These are phyloP conservation scores for Globisporangium camurandrum DNA, from an alignment of 352 stramenopile species.

Conservation along the genomic window DNA sequence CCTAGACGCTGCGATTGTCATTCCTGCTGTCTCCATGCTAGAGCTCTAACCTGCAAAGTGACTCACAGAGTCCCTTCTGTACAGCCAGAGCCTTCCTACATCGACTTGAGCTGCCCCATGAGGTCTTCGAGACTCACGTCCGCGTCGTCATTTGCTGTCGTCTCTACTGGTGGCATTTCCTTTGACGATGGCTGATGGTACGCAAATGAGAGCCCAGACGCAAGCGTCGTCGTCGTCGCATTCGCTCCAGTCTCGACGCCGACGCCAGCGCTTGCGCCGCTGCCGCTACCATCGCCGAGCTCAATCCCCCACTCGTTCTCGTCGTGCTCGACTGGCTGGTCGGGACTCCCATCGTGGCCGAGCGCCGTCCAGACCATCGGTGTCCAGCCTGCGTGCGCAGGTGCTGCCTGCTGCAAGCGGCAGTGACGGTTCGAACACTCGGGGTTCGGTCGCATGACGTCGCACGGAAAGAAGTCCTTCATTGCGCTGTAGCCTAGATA, in stretches of 20 bases:
- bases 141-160: conserved; percentile 14
- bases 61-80: not conserved
- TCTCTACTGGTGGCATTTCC: not conserved
- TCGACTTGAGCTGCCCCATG: conserved; percentile 71
- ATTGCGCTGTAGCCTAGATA: conserved; percentile 85
- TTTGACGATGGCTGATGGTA: conserved; percentile 31
- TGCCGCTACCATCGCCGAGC: conserved; percentile 16
- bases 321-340: conserved; percentile 45
- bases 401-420: conserved; percentile 49
- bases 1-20: too few species aligned
- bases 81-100: conserved; percentile 22
- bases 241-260: conserved; percentile 1
- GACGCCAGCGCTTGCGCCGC: conserved; percentile 4
- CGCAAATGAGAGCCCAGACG: conserved; percentile 52
- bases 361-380: conserved; percentile 66
- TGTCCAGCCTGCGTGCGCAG: conserved; percentile 42
- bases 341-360: conserved; percentile 39
- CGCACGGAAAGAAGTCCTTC: conserved; percentile 82
- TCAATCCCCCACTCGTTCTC: conserved; percentile 89
- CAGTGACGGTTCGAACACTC: conserved; percentile 80
- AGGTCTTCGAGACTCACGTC: conserved; percentile 69
- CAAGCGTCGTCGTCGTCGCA: conserved; percentile 17
- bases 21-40: too few species aligned
- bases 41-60: too few species aligned
- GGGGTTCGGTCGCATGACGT: conserved; percentile 76